These are phyloP conservation scores for Sporormia fimetaria DNA, from an alignment of 495 filamentous ascomycete species.

Conservation along the genomic window DNA sequence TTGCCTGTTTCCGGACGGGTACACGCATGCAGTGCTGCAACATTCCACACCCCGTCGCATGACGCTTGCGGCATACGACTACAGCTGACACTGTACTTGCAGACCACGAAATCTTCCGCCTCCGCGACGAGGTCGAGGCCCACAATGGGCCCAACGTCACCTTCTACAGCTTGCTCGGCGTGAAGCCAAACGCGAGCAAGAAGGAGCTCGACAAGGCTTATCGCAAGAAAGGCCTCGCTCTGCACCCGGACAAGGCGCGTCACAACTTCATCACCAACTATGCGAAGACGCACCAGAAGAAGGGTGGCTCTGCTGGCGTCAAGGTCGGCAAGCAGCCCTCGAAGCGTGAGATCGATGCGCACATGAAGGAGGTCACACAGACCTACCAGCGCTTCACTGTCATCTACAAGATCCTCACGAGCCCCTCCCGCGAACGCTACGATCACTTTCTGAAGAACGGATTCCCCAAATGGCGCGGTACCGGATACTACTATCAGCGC, in stretches of 20 bases:
- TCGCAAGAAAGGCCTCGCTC: conserved; percentile 64
- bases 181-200: conserved; percentile 58
- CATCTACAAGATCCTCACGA: conserved; percentile 74
- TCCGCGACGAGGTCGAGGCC: conserved; percentile 71
- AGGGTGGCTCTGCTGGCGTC: conserved; percentile 41
- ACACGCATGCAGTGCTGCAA: conserved; percentile 3
- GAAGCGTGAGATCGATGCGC: conserved; percentile 57
- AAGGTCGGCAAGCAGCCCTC: conserved; percentile 61
- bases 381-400: conserved; percentile 72
- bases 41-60: conserved; percentile 8
- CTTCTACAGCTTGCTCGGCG: conserved; percentile 88
- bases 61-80: conserved; percentile 4
- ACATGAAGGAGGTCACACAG: conserved; percentile 63
- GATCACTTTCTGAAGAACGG: conserved; percentile 91
- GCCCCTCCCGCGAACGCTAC: conserved; percentile 70
- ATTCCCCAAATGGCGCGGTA: conserved; percentile 92
- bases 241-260: conserved; percentile 94
- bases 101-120: conserved; percentile 97
- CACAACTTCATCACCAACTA: conserved; percentile 66
- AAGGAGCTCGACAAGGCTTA: conserved; percentile 92
- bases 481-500: conserved; percentile 92
- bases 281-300: conserved; percentile 43
- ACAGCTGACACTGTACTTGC: conserved; percentile 8
- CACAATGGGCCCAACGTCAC: conserved; percentile 70
- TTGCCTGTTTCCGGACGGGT: conserved; percentile 3